Evolutionary conservation across 2,329 filamentous ascomycete genomes (phyloP).

Genomic region (Claviceps lovelessii): DNA sequence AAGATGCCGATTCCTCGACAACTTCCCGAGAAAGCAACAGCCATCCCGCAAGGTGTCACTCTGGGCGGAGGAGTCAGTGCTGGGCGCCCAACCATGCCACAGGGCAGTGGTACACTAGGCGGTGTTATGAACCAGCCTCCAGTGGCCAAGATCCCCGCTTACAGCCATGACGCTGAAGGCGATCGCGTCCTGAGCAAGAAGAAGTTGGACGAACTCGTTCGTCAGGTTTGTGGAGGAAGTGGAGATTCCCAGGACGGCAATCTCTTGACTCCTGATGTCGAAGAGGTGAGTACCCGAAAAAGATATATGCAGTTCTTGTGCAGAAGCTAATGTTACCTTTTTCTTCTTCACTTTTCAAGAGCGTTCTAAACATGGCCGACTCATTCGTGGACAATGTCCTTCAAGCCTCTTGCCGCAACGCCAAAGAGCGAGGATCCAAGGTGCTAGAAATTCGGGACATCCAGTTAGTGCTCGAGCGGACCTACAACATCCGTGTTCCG

Average conservation of each 20-base stretch:
- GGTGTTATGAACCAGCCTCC: constrained; percentile 82
- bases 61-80: constrained; percentile 48
- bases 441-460: constrained; percentile 80
- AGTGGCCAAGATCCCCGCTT: constrained; percentile 65
- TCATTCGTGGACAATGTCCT: constrained; percentile 91
- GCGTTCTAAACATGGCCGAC: constrained; percentile 76
- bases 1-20: constrained; percentile 77
- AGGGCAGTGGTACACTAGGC: constrained; percentile 60
- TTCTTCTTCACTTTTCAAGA: constrained; percentile 38
- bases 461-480: constrained; percentile 68
- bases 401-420: constrained; percentile 72
- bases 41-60: constrained; percentile 57
- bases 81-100: constrained; percentile 69
- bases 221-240: constrained; percentile 77
- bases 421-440: constrained; percentile 82
- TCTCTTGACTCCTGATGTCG: constrained; percentile 76
- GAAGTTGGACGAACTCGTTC: constrained; percentile 87
- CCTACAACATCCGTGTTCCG: constrained; percentile 83
- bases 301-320: not conserved
- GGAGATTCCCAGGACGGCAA: constrained; percentile 60
- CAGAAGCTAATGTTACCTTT: constrained; percentile 8
- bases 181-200: constrained; percentile 94
- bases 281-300: constrained; percentile 54
- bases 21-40: constrained; percentile 51
- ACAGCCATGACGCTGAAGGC: constrained; percentile 79